Evolutionary conservation across 192 early-diverging fungal species (phyloP), one percentile per base, ranked within the genome.

Genomic region (Anaeromyces robustus): DNA sequence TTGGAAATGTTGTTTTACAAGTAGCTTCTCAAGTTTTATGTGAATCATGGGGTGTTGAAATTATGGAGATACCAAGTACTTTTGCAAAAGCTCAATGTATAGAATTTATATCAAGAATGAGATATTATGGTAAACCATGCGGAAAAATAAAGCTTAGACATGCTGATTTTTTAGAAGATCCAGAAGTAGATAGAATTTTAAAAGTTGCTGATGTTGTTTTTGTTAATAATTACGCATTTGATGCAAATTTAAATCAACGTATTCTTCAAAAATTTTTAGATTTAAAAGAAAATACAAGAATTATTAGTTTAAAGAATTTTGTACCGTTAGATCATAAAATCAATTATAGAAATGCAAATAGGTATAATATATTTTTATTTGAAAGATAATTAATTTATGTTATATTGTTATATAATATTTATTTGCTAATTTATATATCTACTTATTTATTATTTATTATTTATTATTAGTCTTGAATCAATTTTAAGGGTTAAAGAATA

Each of bases 141-240:
- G 87, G 87, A 1, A 52, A 82, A 29, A 91, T 96, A 77, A 87
- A 82, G 26, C 85, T 98, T 59, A 86, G 89, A 81, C 90, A 92
- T 22, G 95, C 91, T 19, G 96, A 99, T 85, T 97, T 99, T 86
- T 86, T 96, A 81, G 93, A 96, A 68, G 90, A 90, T 77, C 78
- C 87, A 18, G 88, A 89, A 30, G 86, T 95, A 3, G 88, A 92
- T 41, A 85, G 87, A 30, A 87, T 93, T n/a, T 86, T 99, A 78
- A 87, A 88, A 22, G 82, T 85, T 2, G 96, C 95, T 14, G 96
- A 99, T 83, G 94, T 99, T 30, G 91, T 99, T 39, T 92, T 99
- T 84, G 95, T 96, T 82, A 97, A 97, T 85, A 97, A 97, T 85
- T 99, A 97, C 81, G 95, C 94, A 18, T 99, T 98, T 86, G 91